Base-by-base conservation (phyloP, 2,329 filamentous ascomycete genomes). In the Fusarium graminum region DNA sequence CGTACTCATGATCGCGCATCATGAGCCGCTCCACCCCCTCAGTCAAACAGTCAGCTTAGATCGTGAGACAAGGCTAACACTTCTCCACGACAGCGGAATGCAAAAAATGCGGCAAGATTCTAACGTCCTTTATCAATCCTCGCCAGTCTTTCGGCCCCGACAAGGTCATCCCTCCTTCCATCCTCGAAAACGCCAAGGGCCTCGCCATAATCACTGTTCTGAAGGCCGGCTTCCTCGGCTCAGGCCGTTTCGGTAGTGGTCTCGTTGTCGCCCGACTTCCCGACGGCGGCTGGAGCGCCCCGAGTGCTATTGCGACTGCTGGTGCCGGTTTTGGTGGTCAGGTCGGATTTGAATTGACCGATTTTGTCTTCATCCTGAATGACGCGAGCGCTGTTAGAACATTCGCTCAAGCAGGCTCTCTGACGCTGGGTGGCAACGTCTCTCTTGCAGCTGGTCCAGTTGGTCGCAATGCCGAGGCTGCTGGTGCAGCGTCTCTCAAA, bases 321-420 rank as follows among this genome's bases (percentile, higher is more conserved):
- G 92, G 92, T 69, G 92, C 90, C 53, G 92, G 92, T 25, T 92
- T 96, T 68, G 92, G 92, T 69, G 92, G 92, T 39, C 92, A 95
- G 80, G 92, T 96, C 74, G 92, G 92, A 34, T 92, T 94, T 78
- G 92, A 96, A 79, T 80, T 96, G 63, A 95, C 92, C 59, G 92
- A 95, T 77, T 99, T 99, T 76, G 95, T 99, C 76, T 98, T 99
- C 80, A 97, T 99, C 69, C 88, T 99, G 68, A 99, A 99, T 80
- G 94, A 99, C 75, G 83, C 89, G 40, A 88, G 84, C 59, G 94
- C 95, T 42, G 94, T 99, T 69, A 92, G 92, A 78, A 94, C 94
- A 10, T 98, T 99, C 79, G 93, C 94, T 7, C 94, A 98, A 78
- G 89, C 91, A 38, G 95, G 95, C 6, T 94, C 92, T 52, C 83